Percentiles rank a stretch among this genome's conserved stretches.
Evolutionary conservation across 2,329 filamentous ascomycete genomes (phyloP).

Genomic region (Colletotrichum musae): DNA sequence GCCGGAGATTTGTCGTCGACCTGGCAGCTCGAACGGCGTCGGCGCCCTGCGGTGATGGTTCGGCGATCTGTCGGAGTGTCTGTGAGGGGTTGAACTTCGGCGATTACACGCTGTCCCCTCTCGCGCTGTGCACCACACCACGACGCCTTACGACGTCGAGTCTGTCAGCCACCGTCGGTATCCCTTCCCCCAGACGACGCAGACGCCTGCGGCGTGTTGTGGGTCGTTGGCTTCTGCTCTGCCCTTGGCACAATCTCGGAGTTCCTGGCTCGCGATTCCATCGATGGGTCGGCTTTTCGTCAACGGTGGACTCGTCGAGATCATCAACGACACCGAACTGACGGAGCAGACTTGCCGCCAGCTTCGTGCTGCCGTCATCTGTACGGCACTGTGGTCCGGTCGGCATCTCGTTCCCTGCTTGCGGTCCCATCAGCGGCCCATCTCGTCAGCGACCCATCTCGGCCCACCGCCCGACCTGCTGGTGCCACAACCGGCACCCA

Average conservation of each 20-base stretch:
- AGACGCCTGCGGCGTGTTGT: background rate
- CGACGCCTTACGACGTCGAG: no score
- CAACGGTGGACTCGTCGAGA: constrained; percentile 16
- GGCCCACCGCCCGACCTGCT: constrained; percentile 6
- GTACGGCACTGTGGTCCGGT: constrained; percentile 18
- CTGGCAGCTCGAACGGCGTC: constrained; percentile 14
- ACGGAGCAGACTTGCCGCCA: constrained; percentile 17
- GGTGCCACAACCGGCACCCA: no score
- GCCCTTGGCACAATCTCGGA: constrained; percentile 18
- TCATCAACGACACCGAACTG: constrained; percentile 6
- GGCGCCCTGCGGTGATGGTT: constrained; percentile 32
- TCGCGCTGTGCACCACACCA: constrained; percentile 6
- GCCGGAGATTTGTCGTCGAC: constrained; percentile 41
- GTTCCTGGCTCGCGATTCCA: constrained; percentile 7
- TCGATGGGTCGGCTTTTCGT: constrained; percentile 14
- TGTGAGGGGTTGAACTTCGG: constrained; percentile 29
- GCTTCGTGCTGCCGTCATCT: constrained; percentile 27
- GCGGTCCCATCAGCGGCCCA: constrained; percentile 3
- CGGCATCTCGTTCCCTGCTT: constrained; percentile 1
- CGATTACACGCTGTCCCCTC: background rate
- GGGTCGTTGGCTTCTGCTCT: background rate
- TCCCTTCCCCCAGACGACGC: background rate
- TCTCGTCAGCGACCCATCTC: background rate
- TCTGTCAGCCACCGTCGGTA: constrained; percentile 5
- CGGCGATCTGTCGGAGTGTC: constrained; percentile 39